Percentiles rank a stretch among this genome's conserved stretches.
These are phyloP conservation scores for Ceratobasidium sp. DNA, from an alignment of 1,284 basidiomycete genomes.

Conservation along the genomic window DNA sequence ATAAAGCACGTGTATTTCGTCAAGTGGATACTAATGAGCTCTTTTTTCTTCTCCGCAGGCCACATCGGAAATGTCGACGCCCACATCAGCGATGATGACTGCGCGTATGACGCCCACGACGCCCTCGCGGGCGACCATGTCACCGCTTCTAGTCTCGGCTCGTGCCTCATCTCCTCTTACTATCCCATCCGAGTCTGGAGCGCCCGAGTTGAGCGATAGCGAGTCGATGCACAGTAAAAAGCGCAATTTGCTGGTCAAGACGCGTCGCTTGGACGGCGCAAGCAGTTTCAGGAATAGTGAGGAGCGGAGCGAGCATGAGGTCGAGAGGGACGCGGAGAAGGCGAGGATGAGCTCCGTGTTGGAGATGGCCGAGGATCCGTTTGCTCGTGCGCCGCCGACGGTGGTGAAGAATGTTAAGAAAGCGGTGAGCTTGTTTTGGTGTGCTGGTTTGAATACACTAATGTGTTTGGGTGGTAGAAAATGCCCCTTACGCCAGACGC, in stretches of 20 bases:
- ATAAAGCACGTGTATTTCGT: not conserved
- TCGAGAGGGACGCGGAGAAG: not conserved
- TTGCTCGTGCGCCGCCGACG: constrained; percentile 39
- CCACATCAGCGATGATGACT: constrained; percentile 32
- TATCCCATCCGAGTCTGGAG: constrained; percentile 16
- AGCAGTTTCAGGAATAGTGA: constrained; percentile 33
- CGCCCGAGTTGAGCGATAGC: constrained; percentile 26
- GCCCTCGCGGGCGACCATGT: constrained; percentile 7
- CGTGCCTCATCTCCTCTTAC: constrained; percentile 14
- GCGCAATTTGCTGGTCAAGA: constrained; percentile 38
- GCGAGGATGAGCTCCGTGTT: constrained; percentile 8
- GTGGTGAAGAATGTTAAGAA: constrained; percentile 31
- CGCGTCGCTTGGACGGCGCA: constrained; percentile 31
- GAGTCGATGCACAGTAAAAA: constrained; percentile 33
- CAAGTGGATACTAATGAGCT: not conserved
- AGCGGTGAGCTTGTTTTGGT: constrained; percentile 2
- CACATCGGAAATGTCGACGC: constrained; percentile 19
- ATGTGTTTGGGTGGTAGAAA: constrained; percentile 9
- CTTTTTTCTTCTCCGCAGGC: not conserved
- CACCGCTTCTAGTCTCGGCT: not conserved
- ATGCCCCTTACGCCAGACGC: constrained; percentile 19
- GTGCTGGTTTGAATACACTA: not conserved
- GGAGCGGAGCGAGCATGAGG: not conserved
- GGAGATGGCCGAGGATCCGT: constrained; percentile 34
- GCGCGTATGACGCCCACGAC: constrained; percentile 35